A percentile compares a stretch with the other conserved stretches of the same genome.
Conservation (phyloP, 2,329 filamentous ascomycete species). For the Zymoseptoria pseudotritici region DNA sequence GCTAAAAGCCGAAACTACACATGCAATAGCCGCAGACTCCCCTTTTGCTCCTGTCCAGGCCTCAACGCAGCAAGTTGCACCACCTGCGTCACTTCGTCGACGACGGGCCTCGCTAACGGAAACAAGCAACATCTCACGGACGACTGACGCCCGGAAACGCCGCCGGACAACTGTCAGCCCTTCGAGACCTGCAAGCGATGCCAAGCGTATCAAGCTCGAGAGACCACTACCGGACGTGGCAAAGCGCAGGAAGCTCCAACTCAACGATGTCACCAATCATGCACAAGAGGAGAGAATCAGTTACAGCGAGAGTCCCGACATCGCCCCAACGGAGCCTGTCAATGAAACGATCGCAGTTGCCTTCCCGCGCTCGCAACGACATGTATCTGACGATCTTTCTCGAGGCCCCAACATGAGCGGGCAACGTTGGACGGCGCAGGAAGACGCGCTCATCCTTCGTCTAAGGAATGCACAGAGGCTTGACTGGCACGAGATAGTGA, state of each 20-base stretch:
- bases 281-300: not conserved
- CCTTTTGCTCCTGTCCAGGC: not conserved
- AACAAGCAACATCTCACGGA: not conserved
- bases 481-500: slow-evolving; percentile 32
- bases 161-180: no score
- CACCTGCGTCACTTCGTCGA: not conserved
- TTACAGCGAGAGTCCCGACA: not conserved
- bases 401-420: not conserved
- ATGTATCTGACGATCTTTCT: not conserved
- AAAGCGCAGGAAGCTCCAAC: not conserved
- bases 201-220: not conserved
- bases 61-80: not conserved
- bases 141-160: not conserved
- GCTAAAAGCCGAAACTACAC: not conserved
- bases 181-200: not conserved
- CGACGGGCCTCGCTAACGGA: not conserved
- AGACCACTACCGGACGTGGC: not conserved
- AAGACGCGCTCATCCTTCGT: slow-evolving; percentile 31
- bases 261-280: not conserved
- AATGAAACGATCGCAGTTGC: not conserved
- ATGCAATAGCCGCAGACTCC: not conserved
- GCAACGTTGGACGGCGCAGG: slow-evolving; percentile 21
- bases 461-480: slow-evolving; percentile 35
- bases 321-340: not conserved
- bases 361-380: not conserved